A percentile compares a stretch with the other conserved stretches of the same genome.
These are phyloP conservation scores for Calonectria hongkongensis DNA, from an alignment of 2,329 filamentous ascomycete genomes.

Conservation along the genomic window DNA sequence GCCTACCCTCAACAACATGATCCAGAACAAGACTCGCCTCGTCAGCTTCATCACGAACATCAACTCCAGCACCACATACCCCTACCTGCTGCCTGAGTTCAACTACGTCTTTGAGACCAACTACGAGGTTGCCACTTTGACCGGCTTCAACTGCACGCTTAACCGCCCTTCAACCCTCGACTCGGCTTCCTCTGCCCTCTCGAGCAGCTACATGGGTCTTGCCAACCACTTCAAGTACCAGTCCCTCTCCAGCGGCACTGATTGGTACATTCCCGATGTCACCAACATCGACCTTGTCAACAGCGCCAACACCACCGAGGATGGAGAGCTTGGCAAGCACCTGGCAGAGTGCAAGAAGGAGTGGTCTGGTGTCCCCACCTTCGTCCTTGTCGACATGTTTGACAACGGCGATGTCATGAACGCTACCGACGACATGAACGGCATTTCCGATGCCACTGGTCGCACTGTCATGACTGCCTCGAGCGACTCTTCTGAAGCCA, in stretches of 20 bases:
- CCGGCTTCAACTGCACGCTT: constrained; percentile 83
- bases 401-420: constrained; percentile 82
- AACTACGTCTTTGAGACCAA: constrained; percentile 82
- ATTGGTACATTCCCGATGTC: constrained; percentile 76
- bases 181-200: constrained; percentile 71
- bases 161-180: constrained; percentile 76
- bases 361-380: constrained; percentile 81
- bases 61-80: constrained; percentile 62
- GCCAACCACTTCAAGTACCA: constrained; percentile 89
- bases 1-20: constrained; percentile 84
- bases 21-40: constrained; percentile 77
- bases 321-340: constrained; percentile 73
- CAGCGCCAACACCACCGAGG: constrained; percentile 70
- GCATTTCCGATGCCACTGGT: constrained; percentile 64
- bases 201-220: constrained; percentile 78
- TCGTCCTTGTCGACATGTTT: constrained; percentile 88
- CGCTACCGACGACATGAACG: constrained; percentile 82
- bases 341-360: constrained; percentile 71
- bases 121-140: constrained; percentile 77
- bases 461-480: constrained; percentile 52
- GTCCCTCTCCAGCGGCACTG: constrained; percentile 66
- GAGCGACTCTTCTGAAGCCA: constrained; percentile 45
- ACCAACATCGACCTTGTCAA: constrained; percentile 79
- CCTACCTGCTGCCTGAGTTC: constrained; percentile 80
- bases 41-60: constrained; percentile 81